Evolutionary conservation across 208 protist species (phyloP).

Genomic region (Wallacemonas sp.): DNA sequence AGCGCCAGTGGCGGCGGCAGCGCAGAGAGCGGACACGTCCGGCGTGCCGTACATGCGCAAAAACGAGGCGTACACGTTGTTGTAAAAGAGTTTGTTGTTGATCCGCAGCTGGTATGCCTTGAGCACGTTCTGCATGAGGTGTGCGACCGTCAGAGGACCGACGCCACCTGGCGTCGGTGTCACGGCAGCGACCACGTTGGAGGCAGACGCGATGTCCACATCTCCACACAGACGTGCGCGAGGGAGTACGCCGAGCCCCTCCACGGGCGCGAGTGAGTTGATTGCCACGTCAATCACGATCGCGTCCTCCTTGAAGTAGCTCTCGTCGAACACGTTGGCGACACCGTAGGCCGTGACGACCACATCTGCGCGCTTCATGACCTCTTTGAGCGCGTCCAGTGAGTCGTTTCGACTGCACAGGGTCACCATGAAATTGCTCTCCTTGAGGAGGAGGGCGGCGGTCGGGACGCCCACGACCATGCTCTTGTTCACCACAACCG

Average conservation of each 20-base stretch:
- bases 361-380: slow-evolving; percentile 78
- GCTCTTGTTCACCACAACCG: slow-evolving; percentile 94
- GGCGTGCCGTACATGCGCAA: slow-evolving; percentile 45
- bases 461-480: slow-evolving; percentile 95
- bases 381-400: slow-evolving; percentile 49
- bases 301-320: slow-evolving; percentile 88
- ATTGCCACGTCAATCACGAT: slow-evolving; percentile 98
- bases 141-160: slow-evolving; percentile 95
- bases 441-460: slow-evolving; percentile 77
- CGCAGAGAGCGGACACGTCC: no score
- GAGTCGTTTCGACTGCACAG: slow-evolving; percentile 88
- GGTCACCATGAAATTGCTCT: slow-evolving; percentile 88
- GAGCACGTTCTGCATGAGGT: slow-evolving; percentile 90
- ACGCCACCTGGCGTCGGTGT: slow-evolving; percentile 97
- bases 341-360: slow-evolving; percentile 93
- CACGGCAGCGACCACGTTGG: slow-evolving; percentile 65
- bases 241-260: neutral
- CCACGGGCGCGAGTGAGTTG: slow-evolving; percentile 53
- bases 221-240: slow-evolving; percentile 55
- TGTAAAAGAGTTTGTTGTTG: slow-evolving; percentile 34
- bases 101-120: slow-evolving; percentile 53
- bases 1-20: slow-evolving; percentile 16
- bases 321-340: slow-evolving; percentile 71
- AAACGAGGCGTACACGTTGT: slow-evolving; percentile 50
- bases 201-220: slow-evolving; percentile 81